A percentile compares a stretch with the other conserved stretches of the same genome.
Conservation (phyloP, 148 eudicot species). For the Fagopyrum homotropicum region DNA sequence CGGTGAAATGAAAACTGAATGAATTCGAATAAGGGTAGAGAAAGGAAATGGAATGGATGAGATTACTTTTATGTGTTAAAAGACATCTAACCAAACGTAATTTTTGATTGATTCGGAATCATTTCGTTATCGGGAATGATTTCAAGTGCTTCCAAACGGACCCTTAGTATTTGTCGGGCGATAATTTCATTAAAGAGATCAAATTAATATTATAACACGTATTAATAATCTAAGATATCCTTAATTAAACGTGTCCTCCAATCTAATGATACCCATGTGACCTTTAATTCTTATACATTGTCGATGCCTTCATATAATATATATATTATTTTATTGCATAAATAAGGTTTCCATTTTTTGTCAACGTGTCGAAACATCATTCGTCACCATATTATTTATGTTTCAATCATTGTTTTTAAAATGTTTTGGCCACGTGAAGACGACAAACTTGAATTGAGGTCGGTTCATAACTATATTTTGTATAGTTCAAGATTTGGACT, state of each 20-base stretch:
- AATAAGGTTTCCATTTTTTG: background rate
- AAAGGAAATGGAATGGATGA: no score
- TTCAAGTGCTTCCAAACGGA: no score
- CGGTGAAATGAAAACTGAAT: no score
- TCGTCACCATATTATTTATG: background rate
- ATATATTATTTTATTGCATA: background rate
- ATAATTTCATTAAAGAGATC: background rate
- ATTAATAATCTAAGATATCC: background rate
- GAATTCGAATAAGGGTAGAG: no score
- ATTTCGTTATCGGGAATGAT: no score
- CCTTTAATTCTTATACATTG: background rate
- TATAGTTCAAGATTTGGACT: background rate
- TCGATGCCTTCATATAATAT: background rate
- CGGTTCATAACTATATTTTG: background rate
- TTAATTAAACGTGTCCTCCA: conserved; percentile 1
- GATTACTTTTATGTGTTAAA: no score
- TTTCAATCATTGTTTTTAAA: background rate
- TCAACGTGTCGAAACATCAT: background rate
- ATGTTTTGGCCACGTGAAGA: background rate
- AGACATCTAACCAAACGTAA: no score
- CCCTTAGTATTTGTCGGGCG: background rate
- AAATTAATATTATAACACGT: background rate
- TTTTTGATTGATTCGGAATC: no score
- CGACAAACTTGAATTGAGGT: background rate
- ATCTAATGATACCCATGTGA: conserved; percentile 3